Conservation (phyloP, 2,329 filamentous ascomycete genomes). For the Botrytis aclada region DNA sequence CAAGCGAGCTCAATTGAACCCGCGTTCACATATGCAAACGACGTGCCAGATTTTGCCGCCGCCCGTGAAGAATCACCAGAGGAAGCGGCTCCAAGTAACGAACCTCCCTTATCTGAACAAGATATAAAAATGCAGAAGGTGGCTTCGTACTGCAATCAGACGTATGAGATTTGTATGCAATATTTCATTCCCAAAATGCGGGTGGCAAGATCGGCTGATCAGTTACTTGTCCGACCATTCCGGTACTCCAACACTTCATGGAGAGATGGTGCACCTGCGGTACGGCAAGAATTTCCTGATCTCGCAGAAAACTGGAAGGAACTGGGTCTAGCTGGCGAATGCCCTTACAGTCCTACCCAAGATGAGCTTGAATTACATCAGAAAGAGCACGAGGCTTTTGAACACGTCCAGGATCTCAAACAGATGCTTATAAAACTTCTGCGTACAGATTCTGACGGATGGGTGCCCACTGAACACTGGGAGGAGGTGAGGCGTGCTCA, state of each 20-base stretch:
- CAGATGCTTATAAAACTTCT: slow-evolving; percentile 20
- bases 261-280: slow-evolving; percentile 41
- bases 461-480: slow-evolving; percentile 17
- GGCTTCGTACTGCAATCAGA: background rate
- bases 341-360: slow-evolving; percentile 13
- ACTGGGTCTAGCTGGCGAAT: background rate
- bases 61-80: background rate
- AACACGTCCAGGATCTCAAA: slow-evolving; percentile 26
- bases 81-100: background rate
- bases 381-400: slow-evolving; percentile 24
- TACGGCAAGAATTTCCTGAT: slow-evolving; percentile 27
- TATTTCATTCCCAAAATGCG: slow-evolving; percentile 40
- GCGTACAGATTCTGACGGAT: slow-evolving; percentile 24
- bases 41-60: background rate
- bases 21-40: background rate
- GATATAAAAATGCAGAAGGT: background rate
- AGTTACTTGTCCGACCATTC: slow-evolving; percentile 41
- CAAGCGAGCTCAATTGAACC: slow-evolving; percentile 43
- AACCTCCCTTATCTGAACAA: background rate
- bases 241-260: slow-evolving; percentile 43
- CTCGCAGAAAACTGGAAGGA: background rate
- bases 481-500: slow-evolving; percentile 19
- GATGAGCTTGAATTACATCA: slow-evolving; percentile 26
- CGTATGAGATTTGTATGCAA: background rate
- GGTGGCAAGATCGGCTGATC: slow-evolving; percentile 38